A percentile compares a stretch with the other conserved stretches of the same genome.
Evolutionary conservation across 2,329 filamentous ascomycete genomes (phyloP).

Genomic region (Trichoderma afroharzianum): DNA sequence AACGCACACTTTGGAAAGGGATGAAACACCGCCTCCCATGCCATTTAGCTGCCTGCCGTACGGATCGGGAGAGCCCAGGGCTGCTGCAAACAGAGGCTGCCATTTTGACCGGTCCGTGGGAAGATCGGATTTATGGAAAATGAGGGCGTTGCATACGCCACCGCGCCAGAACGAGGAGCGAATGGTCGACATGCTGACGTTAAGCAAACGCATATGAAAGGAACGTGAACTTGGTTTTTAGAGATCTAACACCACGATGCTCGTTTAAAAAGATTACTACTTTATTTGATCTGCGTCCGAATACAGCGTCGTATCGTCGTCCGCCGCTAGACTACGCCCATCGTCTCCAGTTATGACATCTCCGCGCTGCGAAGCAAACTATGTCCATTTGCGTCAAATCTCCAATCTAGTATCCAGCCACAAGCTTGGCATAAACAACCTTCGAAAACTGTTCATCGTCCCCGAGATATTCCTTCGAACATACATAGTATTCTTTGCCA

Average conservation of each 20-base stretch:
- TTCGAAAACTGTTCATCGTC: neutral
- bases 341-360: neutral
- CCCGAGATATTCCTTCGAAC: neutral
- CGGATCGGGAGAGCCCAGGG: neutral
- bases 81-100: neutral
- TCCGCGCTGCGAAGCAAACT: neutral
- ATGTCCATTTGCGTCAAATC: neutral
- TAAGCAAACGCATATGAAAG: neutral
- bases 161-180: neutral
- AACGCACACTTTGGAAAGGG: slow-evolving; percentile 1
- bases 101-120: neutral
- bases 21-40: neutral
- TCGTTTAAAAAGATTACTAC: neutral
- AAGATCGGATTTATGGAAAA: neutral
- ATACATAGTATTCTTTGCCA: no score
- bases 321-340: neutral
- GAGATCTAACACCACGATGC: neutral
- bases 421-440: neutral
- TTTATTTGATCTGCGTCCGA: neutral
- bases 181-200: neutral
- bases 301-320: neutral
- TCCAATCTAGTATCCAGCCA: neutral
- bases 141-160: neutral
- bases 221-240: neutral
- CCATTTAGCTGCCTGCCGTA: neutral